Evolutionary conservation across 352 stramenopile genomes (phyloP).

Genomic region (Phytophthora cryptogea): DNA sequence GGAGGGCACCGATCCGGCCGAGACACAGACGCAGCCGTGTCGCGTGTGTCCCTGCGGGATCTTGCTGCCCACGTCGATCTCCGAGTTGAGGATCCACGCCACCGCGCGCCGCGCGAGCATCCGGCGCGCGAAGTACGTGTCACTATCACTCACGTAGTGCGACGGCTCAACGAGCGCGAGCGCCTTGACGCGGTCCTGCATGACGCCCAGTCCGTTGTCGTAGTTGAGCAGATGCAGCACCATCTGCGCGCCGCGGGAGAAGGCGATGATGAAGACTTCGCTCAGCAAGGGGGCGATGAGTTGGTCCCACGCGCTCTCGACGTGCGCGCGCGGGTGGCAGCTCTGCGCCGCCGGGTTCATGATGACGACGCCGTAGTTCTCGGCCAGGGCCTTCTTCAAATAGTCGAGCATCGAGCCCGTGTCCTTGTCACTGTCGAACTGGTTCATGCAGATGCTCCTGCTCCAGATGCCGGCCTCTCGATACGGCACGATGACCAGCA

Average conservation of each 20-base stretch:
- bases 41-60: constrained; percentile 71
- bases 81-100: constrained; percentile 74
- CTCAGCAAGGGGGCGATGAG: constrained; percentile 65
- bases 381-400: constrained; percentile 75
- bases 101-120: constrained; percentile 72
- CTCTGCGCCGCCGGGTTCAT: constrained; percentile 80
- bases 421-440: constrained; percentile 55
- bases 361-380: constrained; percentile 85
- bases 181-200: constrained; percentile 84
- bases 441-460: constrained; percentile 82
- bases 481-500: constrained; percentile 87
- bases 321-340: constrained; percentile 72
- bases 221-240: constrained; percentile 83
- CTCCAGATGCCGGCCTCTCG: constrained; percentile 87
- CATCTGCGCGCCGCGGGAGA: constrained; percentile 74
- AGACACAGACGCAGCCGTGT: constrained; percentile 83
- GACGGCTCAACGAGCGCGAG: constrained; percentile 81
- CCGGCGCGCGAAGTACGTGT: constrained; percentile 77
- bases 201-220: constrained; percentile 76
- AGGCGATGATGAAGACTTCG: constrained; percentile 81
- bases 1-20: constrained; percentile 67
- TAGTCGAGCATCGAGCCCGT: constrained; percentile 84
- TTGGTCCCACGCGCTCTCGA: constrained; percentile 82
- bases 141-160: constrained; percentile 74
- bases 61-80: constrained; percentile 77